Evolutionary conservation across 495 filamentous ascomycete genomes (phyloP).

Genomic region (Diplogelasinospora grovesii): DNA sequence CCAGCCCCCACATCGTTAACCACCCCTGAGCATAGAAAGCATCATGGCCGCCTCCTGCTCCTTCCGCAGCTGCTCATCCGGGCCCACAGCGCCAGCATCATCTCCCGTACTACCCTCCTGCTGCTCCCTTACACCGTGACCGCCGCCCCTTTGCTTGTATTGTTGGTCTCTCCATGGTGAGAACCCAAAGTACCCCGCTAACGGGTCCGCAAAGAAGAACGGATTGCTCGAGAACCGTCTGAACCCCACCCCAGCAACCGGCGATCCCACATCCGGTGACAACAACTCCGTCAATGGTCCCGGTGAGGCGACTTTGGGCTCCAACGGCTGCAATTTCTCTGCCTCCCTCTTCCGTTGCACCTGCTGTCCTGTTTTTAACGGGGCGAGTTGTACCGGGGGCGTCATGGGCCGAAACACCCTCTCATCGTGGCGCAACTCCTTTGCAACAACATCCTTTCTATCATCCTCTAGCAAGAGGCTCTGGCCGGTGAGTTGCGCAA

Average conservation of each 20-base stretch:
- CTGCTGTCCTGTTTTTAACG: too few species aligned
- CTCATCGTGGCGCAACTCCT: too few species aligned
- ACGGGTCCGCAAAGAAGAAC: conserved; percentile 15
- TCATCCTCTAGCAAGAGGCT: too few species aligned
- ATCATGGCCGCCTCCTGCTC: conserved; percentile 22
- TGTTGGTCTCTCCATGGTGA: conserved; percentile 9
- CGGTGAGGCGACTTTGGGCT: conserved; percentile 18
- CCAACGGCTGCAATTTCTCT: conserved; percentile 14
- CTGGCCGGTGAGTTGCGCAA: too few species aligned
- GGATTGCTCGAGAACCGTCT: conserved; percentile 2
- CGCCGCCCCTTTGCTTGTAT: neutral
- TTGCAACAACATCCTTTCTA: too few species aligned
- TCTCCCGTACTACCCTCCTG: neutral
- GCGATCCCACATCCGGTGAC: conserved; percentile 17
- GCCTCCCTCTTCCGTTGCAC: too few species aligned
- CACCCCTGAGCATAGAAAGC: conserved; percentile 11
- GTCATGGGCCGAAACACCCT: too few species aligned
- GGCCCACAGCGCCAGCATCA: conserved; percentile 2
- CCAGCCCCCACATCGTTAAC: too few species aligned
- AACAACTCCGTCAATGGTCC: conserved; percentile 12
- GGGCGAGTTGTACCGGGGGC: too few species aligned
- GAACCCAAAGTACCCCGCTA: conserved; percentile 3
- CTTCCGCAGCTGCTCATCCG: conserved; percentile 18
- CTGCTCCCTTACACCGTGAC: neutral
- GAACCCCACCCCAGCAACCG: neutral